A percentile compares a stretch with the other conserved stretches of the same genome.
These are phyloP conservation scores for Mariannaea elegans DNA, from an alignment of 2,329 filamentous ascomycete species.

Conservation along the genomic window DNA sequence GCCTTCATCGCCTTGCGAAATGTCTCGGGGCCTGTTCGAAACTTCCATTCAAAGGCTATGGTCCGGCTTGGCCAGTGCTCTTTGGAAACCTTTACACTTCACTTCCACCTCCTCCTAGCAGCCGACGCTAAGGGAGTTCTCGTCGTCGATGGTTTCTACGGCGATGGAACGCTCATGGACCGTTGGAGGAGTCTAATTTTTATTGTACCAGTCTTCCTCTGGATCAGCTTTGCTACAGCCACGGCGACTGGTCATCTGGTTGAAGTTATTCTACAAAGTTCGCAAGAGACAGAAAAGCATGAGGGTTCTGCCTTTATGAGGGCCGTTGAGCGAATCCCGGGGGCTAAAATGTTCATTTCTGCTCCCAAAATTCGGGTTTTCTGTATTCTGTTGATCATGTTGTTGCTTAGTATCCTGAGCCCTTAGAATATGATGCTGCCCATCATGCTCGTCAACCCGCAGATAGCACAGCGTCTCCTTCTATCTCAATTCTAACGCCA, in stretches of 20 bases:
- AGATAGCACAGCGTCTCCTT: too few relatives aligned
- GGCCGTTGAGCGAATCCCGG: neutral
- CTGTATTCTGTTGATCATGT: neutral
- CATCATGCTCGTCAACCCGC: too few relatives aligned
- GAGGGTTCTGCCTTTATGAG: neutral
- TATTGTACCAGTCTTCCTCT: slow-evolving; percentile 33
- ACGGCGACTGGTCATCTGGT: neutral
- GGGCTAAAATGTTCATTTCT: neutral
- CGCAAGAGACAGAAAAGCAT: neutral
- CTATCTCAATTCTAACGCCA: too few relatives aligned
- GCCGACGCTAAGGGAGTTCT: slow-evolving; percentile 62
- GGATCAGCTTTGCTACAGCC: slow-evolving; percentile 16
- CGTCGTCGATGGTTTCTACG: slow-evolving; percentile 30
- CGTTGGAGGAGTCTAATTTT: slow-evolving; percentile 37
- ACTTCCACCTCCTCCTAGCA: slow-evolving; percentile 69
- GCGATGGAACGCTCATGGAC: slow-evolving; percentile 30
- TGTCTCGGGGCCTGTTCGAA: slow-evolving; percentile 25
- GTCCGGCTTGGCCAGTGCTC: slow-evolving; percentile 65
- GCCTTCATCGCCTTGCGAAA: slow-evolving; percentile 63
- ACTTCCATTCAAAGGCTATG: slow-evolving; percentile 49
- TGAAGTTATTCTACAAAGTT: neutral
- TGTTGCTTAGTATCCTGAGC: neutral
- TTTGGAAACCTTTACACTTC: slow-evolving; percentile 67
- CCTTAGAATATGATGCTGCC: neutral
- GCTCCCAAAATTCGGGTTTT: neutral